phyloP scores from a whole-genome alignment of 2,329 filamentous ascomycete genomes.

The Neonectria hederae region DNA sequence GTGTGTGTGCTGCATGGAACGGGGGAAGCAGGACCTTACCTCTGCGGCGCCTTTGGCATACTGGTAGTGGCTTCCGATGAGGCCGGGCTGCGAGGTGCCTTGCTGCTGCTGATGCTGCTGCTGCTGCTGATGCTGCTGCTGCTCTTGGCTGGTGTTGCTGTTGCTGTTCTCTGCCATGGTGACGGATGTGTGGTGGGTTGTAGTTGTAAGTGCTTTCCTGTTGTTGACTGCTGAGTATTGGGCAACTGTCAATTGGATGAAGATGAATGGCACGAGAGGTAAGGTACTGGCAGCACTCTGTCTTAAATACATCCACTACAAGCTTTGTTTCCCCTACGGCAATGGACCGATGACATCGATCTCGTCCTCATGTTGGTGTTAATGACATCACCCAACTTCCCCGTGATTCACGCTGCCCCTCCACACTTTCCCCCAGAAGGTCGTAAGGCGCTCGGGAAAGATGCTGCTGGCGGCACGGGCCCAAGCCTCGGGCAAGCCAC shows the following conservation, averaged over 20 bases:
- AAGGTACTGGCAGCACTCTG: background rate
- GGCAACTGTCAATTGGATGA: background rate
- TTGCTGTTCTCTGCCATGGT: constrained; percentile 45
- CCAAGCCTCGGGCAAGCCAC: background rate
- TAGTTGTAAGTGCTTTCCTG: constrained; percentile 12
- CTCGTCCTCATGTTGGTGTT: constrained; percentile 21
- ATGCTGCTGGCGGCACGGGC: constrained; percentile 3
- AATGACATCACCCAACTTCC: constrained; percentile 41
- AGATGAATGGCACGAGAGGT: background rate
- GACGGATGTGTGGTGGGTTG: constrained; percentile 12
- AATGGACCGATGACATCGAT: constrained; percentile 41
- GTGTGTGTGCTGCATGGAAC: background rate
- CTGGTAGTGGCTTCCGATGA: constrained; percentile 71
- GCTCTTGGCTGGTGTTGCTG: constrained; percentile 30
- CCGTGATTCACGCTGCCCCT: background rate
- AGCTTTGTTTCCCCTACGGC: constrained; percentile 14
- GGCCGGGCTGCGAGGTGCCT: constrained; percentile 58
- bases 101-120: constrained; percentile 45
- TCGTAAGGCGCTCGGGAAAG: background rate
- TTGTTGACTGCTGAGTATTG: background rate
- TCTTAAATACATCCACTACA: constrained; percentile 21
- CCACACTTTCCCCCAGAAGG: background rate
- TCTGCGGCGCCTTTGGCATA: constrained; percentile 75
- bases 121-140: constrained; percentile 41
- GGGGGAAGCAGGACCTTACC: constrained; percentile 52